These are phyloP conservation scores for Pythium myriotylum DNA, from an alignment of 352 stramenopile species.

Conservation along the genomic window DNA sequence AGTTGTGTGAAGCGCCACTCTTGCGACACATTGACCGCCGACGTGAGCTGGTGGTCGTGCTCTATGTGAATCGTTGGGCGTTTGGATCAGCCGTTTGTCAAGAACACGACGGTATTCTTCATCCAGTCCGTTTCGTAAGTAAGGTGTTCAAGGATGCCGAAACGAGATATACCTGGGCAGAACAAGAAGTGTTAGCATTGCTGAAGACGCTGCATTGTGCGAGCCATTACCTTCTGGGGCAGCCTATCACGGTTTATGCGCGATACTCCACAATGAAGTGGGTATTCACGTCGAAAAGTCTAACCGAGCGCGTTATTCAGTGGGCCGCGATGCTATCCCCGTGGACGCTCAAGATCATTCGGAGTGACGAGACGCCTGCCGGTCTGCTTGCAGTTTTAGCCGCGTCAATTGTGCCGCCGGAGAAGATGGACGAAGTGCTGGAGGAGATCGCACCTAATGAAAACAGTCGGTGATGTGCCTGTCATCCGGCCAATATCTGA, in stretches of 20 bases:
- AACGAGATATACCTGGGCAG: constrained; percentile 5
- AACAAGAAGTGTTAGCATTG: too few species aligned
- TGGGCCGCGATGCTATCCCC: too few species aligned
- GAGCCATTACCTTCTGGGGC: constrained; percentile 7
- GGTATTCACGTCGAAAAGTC: constrained; percentile 18
- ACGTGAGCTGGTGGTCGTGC: background rate
- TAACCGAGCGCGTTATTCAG: constrained; percentile 10
- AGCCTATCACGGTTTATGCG: constrained; percentile 14
- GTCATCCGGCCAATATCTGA: constrained; percentile 14
- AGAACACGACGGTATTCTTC: constrained; percentile 11
- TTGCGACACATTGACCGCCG: constrained; percentile 5
- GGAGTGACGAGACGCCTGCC: background rate
- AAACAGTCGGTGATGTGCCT: constrained; percentile 5
- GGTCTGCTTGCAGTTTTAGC: constrained; percentile 11
- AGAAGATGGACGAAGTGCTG: constrained; percentile 7
- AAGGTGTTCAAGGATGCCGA: constrained; percentile 26
- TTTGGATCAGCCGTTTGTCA: constrained; percentile 16
- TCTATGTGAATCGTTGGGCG: constrained; percentile 22
- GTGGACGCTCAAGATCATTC: constrained; percentile 17
- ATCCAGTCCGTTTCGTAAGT: constrained; percentile 20
- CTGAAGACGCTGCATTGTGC: constrained; percentile 9
- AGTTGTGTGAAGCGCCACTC: constrained; percentile 2
- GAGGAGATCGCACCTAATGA: constrained; percentile 14
- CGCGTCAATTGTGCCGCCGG: constrained; percentile 3
- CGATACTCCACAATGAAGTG: constrained; percentile 25